Percentiles rank a stretch among this genome's conserved stretches.
phyloP scores from a whole-genome alignment of 352 stramenopile genomes.

The Pythium plurisporium region DNA sequence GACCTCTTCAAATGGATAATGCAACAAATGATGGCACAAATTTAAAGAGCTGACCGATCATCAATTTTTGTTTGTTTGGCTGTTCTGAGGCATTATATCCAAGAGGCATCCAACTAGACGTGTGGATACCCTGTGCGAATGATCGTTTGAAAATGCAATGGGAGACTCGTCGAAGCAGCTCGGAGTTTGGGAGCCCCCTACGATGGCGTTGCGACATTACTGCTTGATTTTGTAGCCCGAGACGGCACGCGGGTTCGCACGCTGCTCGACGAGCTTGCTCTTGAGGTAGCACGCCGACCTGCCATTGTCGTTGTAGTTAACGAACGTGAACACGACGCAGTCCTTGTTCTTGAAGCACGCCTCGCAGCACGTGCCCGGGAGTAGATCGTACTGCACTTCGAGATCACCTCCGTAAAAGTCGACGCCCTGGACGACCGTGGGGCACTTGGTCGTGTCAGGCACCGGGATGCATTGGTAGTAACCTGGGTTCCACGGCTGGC shows the following conservation, averaged over 20 bases:
- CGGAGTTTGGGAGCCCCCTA: too few relatives aligned
- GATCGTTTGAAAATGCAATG: too few relatives aligned
- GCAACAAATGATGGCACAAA: too few relatives aligned
- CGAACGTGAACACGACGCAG: slow-evolving; percentile 50
- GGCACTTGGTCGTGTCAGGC: slow-evolving; percentile 33
- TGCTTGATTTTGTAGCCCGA: slow-evolving; percentile 38
- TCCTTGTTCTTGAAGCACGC: slow-evolving; percentile 30
- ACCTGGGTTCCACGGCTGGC: slow-evolving; percentile 51
- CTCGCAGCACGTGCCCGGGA: slow-evolving; percentile 46
- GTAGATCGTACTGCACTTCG: slow-evolving; percentile 31
- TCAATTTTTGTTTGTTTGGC: too few relatives aligned
- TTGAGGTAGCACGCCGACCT: slow-evolving; percentile 59
- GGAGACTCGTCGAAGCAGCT: too few relatives aligned
- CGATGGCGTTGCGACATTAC: background rate
- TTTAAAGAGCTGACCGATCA: too few relatives aligned
- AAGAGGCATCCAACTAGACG: too few relatives aligned
- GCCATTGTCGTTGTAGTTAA: slow-evolving; percentile 55
- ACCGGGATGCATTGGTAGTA: slow-evolving; percentile 54
- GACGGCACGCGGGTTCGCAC: slow-evolving; percentile 28
- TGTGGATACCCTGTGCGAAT: too few relatives aligned
- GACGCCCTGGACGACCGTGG: slow-evolving; percentile 28
- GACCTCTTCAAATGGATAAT: too few relatives aligned
- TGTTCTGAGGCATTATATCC: too few relatives aligned
- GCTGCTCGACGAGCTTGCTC: slow-evolving; percentile 24
- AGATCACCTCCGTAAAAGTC: slow-evolving; percentile 53